Base-by-base conservation (phyloP, 495 filamentous ascomycete species). In the Neurospora sp. region DNA sequence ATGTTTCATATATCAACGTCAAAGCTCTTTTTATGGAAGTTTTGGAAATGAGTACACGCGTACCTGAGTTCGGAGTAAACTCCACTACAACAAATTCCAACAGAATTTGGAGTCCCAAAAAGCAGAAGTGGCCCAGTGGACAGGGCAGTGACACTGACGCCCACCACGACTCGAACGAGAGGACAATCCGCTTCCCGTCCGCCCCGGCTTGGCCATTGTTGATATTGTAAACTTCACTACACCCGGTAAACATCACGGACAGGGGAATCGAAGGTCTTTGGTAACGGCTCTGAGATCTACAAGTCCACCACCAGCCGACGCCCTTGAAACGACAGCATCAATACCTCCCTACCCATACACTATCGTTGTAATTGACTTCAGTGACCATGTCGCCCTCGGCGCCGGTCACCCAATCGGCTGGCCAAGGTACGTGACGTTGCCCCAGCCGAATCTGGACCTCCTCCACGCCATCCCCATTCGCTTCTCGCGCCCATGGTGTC, bases 341-440 rank as follows among this genome's bases (percentile, higher is more conserved):
- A 18, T 44, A 44, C 41, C 8, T 44, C n/a, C 41, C 14, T 42
- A 42, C 41, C 41, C 18, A 10, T 8, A 59, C 48, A 31, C 11
- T 59, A 27, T 61, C 22, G 22, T 61, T 22, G 22, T 5, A 61
- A 31, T 61, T 31, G 53, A 61, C 20, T n/a, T 53, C 22, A 71
- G 71, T 40, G 69, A 74, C 74, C 74, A 80, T 80, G 79, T 77
- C 79, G 53, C 75, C 77, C 31, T 71, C 77, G n/a, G 74, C 71
- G 31, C 72, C 74, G 69, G 73, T 73, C 53, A 72, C 71, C 77
- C 74, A 76, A 76, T 77, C 76, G 75, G 73, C 74, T 73, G 46
- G 71, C 68, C 72, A 69, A 74, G 77, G 77, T 78, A 75, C 61
- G 77, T 73, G 20, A 61, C 53, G 53, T 61, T 61, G 53, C 53